These are phyloP conservation scores for Lepiota venenata DNA, from an alignment of 768 basidiomycete species.

Conservation along the genomic window DNA sequence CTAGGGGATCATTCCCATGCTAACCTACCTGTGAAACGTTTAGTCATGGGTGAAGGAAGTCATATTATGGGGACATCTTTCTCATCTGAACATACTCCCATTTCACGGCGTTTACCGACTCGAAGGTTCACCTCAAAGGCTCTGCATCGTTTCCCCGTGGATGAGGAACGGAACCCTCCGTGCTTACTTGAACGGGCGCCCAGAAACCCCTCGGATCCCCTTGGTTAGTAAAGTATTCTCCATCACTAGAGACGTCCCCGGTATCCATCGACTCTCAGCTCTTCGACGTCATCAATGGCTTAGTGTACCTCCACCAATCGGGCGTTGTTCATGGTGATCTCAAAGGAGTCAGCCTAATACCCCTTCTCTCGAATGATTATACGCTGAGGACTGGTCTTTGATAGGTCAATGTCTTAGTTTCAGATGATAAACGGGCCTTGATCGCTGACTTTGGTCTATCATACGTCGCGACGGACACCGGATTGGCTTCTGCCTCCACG, in stretches of 20 bases:
- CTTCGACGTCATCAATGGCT: background rate
- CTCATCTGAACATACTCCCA: conserved; percentile 32
- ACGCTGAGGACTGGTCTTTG: background rate
- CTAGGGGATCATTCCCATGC: background rate
- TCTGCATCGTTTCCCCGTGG: conserved; percentile 20
- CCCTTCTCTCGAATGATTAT: too few species aligned
- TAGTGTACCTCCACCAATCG: conserved; percentile 1
- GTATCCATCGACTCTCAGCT: background rate
- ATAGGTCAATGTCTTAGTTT: conserved; percentile 3
- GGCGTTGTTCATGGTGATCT: conserved; percentile 3
- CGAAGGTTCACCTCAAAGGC: background rate
- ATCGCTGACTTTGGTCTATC: conserved; percentile 6
- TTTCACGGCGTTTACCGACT: conserved; percentile 27
- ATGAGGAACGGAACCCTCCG: conserved; percentile 17
- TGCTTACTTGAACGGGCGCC: conserved; percentile 12
- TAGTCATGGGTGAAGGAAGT: conserved; percentile 19
- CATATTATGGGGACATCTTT: conserved; percentile 29
- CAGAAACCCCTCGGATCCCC: conserved; percentile 9
- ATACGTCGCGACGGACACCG: background rate
- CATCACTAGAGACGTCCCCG: background rate
- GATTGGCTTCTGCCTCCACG: background rate
- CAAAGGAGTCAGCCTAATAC: background rate
- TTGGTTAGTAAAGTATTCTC: conserved; percentile 11
- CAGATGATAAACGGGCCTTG: background rate
- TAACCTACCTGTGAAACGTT: background rate